phyloP scores from a whole-genome alignment of 192 early-diverging fungal species.

The Rhizoclosmatium sp. region DNA sequence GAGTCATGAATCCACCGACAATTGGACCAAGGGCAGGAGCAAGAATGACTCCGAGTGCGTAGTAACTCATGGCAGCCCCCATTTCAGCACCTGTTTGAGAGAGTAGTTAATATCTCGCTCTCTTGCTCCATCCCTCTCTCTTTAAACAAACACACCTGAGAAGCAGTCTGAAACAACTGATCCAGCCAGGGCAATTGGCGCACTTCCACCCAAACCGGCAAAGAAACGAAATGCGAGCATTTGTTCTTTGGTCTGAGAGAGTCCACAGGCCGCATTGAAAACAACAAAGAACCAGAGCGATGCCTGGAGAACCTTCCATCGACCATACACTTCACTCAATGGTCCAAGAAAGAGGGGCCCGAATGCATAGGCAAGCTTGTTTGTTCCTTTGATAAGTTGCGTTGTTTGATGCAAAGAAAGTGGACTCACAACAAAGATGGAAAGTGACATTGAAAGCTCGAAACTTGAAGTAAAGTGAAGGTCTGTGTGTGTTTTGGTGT shows the following conservation, averaged over 20 bases:
- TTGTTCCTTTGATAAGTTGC: too few relatives aligned
- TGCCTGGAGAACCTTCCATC: conserved; percentile 51
- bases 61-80: conserved; percentile 63
- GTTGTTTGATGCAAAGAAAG: too few relatives aligned
- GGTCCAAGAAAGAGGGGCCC: conserved; percentile 63
- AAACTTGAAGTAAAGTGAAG: conserved; percentile 45
- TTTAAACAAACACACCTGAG: neutral
- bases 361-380: conserved; percentile 51
- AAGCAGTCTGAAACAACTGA: conserved; percentile 63
- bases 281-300: conserved; percentile 53
- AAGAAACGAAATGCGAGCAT: conserved; percentile 56
- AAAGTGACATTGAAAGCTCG: conserved; percentile 53
- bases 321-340: conserved; percentile 58
- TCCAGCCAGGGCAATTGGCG: conserved; percentile 40
- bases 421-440: conserved; percentile 41
- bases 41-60: conserved; percentile 58
- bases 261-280: conserved; percentile 59
- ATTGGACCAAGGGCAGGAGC: conserved; percentile 64
- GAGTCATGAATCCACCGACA: conserved; percentile 61
- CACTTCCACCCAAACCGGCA: conserved; percentile 56
- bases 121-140: too few relatives aligned
- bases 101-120: too few relatives aligned
- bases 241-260: conserved; percentile 45
- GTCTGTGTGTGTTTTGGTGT: conserved; percentile 26
- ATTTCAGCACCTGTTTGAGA: conserved; percentile 47